phyloP scores from a whole-genome alignment of 331 rosid genomes.

The Cucumis variabilis region DNA sequence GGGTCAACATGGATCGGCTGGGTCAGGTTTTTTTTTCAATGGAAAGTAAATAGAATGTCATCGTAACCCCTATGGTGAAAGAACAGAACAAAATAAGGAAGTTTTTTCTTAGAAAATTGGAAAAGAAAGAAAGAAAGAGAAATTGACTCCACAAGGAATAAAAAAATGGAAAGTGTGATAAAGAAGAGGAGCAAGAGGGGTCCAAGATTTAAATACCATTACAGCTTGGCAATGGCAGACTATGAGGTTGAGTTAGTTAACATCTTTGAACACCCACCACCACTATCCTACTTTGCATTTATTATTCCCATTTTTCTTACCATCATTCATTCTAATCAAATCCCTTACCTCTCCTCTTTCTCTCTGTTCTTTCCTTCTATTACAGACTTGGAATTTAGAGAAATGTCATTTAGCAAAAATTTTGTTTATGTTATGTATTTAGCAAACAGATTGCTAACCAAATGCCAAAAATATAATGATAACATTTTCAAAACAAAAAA shows the following conservation, averaged over 20 bases:
- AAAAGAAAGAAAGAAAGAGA: neutral
- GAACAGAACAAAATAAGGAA: neutral
- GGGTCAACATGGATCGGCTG: too few species aligned
- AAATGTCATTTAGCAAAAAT: too few species aligned
- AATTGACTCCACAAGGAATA: neutral
- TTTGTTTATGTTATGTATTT: too few species aligned
- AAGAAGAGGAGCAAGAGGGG: neutral
- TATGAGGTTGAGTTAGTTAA: constrained; percentile 23
- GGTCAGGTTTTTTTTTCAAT: too few species aligned
- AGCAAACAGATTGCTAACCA: too few species aligned
- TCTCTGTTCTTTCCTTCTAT: neutral
- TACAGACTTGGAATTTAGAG: neutral
- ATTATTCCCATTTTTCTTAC: constrained; percentile 5
- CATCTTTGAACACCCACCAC: constrained; percentile 18
- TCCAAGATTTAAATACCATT: neutral
- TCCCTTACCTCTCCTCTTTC: neutral
- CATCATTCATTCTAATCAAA: neutral
- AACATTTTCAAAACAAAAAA: too few species aligned
- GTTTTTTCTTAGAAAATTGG: too few species aligned
- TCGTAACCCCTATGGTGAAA: neutral
- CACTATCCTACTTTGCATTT: constrained; percentile 24
- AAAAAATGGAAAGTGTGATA: neutral
- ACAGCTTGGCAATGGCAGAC: constrained; percentile 2
- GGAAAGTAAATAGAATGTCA: neutral
- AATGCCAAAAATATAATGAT: too few species aligned